phyloP scores from a whole-genome alignment of 805 yeast species.

The Monosporozyma aerobia region DNA sequence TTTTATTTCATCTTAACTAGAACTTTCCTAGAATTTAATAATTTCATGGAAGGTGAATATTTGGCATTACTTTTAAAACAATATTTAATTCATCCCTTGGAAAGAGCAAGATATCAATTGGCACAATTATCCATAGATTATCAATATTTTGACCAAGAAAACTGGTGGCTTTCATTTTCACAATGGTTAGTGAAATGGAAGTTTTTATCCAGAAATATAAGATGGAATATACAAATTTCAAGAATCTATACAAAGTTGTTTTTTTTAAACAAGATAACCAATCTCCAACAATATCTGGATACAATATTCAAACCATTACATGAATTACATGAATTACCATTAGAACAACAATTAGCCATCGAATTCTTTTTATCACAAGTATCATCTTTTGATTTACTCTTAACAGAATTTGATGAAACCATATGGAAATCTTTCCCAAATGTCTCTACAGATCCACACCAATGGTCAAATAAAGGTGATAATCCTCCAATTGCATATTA shows the following conservation, averaged over 20 bases:
- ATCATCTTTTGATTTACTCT: slow-evolving; percentile 24
- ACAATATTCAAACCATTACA: slow-evolving; percentile 25
- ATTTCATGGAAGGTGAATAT: slow-evolving; percentile 31
- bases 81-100: slow-evolving; percentile 26
- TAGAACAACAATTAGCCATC: slow-evolving; percentile 16
- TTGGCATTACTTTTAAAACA: slow-evolving; percentile 26
- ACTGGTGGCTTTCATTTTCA: slow-evolving; percentile 28
- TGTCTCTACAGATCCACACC: slow-evolving; percentile 7
- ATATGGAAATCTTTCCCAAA: slow-evolving; percentile 20
- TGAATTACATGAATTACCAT: slow-evolving; percentile 17
- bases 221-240: slow-evolving; percentile 30
- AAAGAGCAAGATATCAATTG: slow-evolving; percentile 31
- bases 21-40: slow-evolving; percentile 30
- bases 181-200: slow-evolving; percentile 30
- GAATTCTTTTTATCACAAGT: slow-evolving; percentile 22
- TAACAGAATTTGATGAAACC: slow-evolving; percentile 14
- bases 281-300: slow-evolving; percentile 28
- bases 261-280: slow-evolving; percentile 10
- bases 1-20: slow-evolving; percentile 23
- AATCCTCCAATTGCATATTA: slow-evolving; percentile 34
- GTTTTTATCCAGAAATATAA: slow-evolving; percentile 30
- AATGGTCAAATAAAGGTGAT: slow-evolving; percentile 24
- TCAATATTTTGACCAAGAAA: slow-evolving; percentile 9
- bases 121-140: slow-evolving; percentile 31
- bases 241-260: slow-evolving; percentile 24